Conservation (phyloP, 805 yeast genomes). For the Nakazawaea anatomiae region DNA sequence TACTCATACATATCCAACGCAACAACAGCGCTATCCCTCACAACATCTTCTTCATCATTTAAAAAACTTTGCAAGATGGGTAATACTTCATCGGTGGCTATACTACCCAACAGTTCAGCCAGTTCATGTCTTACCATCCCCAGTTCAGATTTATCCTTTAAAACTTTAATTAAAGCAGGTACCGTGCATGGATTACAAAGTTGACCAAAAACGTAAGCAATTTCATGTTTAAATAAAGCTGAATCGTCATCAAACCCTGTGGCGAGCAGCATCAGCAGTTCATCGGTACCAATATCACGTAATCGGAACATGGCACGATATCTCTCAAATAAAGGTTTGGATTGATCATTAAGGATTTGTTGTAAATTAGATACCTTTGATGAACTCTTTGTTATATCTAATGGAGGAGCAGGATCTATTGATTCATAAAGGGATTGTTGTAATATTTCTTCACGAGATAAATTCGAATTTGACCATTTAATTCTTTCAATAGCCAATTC, state of each 20-base stretch:
- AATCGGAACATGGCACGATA: slow-evolving; percentile 98
- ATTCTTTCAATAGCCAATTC: slow-evolving; percentile 95
- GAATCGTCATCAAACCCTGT: slow-evolving; percentile 85
- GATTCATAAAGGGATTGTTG: slow-evolving; percentile 77
- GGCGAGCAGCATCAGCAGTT: slow-evolving; percentile 89
- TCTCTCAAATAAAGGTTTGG: slow-evolving; percentile 79
- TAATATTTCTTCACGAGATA: slow-evolving; percentile 59
- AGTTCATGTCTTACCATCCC: slow-evolving; percentile 99
- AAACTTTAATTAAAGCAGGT: slow-evolving; percentile 77
- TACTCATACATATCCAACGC: slow-evolving; percentile 98
- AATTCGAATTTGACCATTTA: slow-evolving; percentile 79
- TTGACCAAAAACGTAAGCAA: slow-evolving; percentile 98
- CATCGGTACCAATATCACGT: slow-evolving; percentile 90
- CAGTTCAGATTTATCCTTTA: slow-evolving; percentile 74
- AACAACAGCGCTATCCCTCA: slow-evolving; percentile 93
- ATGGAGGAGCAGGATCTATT: slow-evolving; percentile 98
- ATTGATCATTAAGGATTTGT: slow-evolving; percentile 66
- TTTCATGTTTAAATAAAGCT: slow-evolving; percentile 94
- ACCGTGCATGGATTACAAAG: slow-evolving; percentile 89
- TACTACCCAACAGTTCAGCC: slow-evolving; percentile 96
- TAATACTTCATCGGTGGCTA: slow-evolving; percentile 92
- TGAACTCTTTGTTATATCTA: slow-evolving; percentile 46
- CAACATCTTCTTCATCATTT: slow-evolving; percentile 81
- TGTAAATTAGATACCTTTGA: slow-evolving; percentile 52
- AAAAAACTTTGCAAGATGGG: slow-evolving; percentile 80